Base-by-base conservation (phyloP, 2,329 filamentous ascomycete genomes). In the Penicillium sp. region DNA sequence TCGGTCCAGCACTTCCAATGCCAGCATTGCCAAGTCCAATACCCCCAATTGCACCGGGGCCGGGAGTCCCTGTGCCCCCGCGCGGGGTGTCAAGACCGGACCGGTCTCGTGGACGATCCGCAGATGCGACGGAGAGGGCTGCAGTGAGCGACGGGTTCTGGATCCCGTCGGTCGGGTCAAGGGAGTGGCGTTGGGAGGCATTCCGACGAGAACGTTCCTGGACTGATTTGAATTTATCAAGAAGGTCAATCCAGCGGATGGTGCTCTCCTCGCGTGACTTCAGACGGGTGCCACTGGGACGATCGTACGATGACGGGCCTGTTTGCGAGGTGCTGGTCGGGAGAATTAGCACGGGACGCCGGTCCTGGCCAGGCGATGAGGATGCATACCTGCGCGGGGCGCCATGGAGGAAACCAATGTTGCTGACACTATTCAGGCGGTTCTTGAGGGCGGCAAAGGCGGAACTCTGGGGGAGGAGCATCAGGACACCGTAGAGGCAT, bases 391-490 rank as follows among this genome's bases (percentile, higher is more conserved):
- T 75, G 75, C 85, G 72, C 20, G 79, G 84, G 46, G 82, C 81
- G 50, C 85, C 83, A 60, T 96, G 90, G 45, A 98, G 71, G 63
- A 95, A 94, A 29, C 90, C 92, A 60, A 98, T 96, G 35, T 92
- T 89, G 69, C 86, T 94, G 51, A 98, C 92, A 64, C 86, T 95
- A 65, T 96, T 96, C 34, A 98, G 75, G 28, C 92, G 81, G 60
- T 98, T 98, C 62, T 95, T 96, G 40, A 98, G 73, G 2, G 92
- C 90, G 17, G 89, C 92, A 67, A 98, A 98, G 6, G 92, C 93
- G 17, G 88, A 93, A 11, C 90, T 96, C 66, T 98, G 92, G 0
- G 92, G 92, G n/a, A 98, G 76, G 12, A 98, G 81, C 92, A 98
- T 98, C 37, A 98, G 73, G 30, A 98, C 77, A 7, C 92, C 92